These are phyloP conservation scores for Leccinum incarnatum DNA, from an alignment of 768 basidiomycete genomes.

Conservation along the genomic window DNA sequence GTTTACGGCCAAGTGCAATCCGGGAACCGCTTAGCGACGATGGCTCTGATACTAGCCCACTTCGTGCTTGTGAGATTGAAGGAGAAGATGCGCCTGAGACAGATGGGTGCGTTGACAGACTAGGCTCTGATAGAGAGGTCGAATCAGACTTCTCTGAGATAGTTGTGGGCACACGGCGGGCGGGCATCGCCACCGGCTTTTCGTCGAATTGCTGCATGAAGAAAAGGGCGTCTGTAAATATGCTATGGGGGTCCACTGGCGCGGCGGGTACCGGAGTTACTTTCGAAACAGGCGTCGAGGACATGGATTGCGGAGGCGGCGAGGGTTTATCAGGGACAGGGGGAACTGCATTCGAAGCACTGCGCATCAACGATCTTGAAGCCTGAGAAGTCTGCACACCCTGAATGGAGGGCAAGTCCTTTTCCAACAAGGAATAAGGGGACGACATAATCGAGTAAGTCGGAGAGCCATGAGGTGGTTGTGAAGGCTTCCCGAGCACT, in stretches of 20 bases:
- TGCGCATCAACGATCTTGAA: slow-evolving; percentile 15
- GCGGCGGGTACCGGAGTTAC: slow-evolving; percentile 12
- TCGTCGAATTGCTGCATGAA: slow-evolving; percentile 62
- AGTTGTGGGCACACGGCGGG: slow-evolving; percentile 44
- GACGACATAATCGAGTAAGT: slow-evolving; percentile 37
- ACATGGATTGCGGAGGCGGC: slow-evolving; percentile 14
- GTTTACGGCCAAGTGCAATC: slow-evolving; percentile 56
- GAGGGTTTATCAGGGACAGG: slow-evolving; percentile 29
- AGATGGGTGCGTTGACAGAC: slow-evolving; percentile 12
- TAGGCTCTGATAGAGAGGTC: slow-evolving; percentile 31
- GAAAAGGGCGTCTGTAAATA: slow-evolving; percentile 59
- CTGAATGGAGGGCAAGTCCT: slow-evolving; percentile 34
- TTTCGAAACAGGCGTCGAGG: slow-evolving; percentile 31
- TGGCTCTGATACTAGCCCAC: slow-evolving; percentile 30
- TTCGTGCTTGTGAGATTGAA: slow-evolving; percentile 16
- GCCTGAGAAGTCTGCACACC: slow-evolving; percentile 23
- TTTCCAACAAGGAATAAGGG: slow-evolving; percentile 31
- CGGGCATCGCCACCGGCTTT: slow-evolving; percentile 20
- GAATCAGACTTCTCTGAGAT: slow-evolving; percentile 43
- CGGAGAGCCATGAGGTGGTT: slow-evolving; percentile 25
- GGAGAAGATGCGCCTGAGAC: slow-evolving; percentile 25
- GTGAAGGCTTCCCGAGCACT: slow-evolving; percentile 15
- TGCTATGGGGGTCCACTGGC: slow-evolving; percentile 30
- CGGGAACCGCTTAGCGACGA: slow-evolving; percentile 40
- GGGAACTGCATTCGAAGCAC: slow-evolving; percentile 17